Evolutionary conservation across 1,284 basidiomycete species (phyloP), one percentile per base, ranked within the genome.

Genomic region (Heterobasidion annosum): DNA sequence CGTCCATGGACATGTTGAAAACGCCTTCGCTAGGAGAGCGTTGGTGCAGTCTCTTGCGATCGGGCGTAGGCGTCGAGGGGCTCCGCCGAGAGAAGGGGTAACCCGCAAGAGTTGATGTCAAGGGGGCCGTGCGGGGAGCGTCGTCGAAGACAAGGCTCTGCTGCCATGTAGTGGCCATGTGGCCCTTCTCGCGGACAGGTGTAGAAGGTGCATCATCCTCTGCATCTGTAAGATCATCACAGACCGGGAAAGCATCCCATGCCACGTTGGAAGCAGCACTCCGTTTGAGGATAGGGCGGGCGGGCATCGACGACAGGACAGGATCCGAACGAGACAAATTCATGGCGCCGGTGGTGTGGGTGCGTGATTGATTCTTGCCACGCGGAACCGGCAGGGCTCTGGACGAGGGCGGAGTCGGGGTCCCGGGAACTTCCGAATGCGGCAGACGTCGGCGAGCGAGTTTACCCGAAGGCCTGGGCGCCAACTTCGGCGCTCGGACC

Each of bases 1-100:
- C 85, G 58, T 87, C 83, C 48, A 82, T 81, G 52, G 81, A 83
- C 78, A 87, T 80, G 61, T 73, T 67, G 65, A 87, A 87, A 12
- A 87, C 72, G 51, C 81, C 80, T 53, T 85, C 85, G 61, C 81
- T 85, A 2, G 84, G 82, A 0, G 75, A 71, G 52, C 83, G 76
- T 42, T 67, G 68, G 62, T 85, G 83, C 58, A 73, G 72, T 56
- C 73, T 72, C 34, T 62, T 66, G 43, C 64, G 64, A 57, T 68
- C 67, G 34, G 64, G 65, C n/a, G 70, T 68, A 47, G 72, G 71
- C 42, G 71, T 71, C 13, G 68, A 68, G 13, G 65, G 65, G 46
- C 59, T 63, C 18, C 58, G 57, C 10, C 55, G 51, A 33, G 54
- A 62, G 60, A 78, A 77, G 1, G 77, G 70, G 59, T 77, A 78